Percentiles rank a stretch among this genome's conserved stretches.
These are phyloP conservation scores for Eruca vesicaria DNA, from an alignment of 441 rosid species.

Conservation along the genomic window DNA sequence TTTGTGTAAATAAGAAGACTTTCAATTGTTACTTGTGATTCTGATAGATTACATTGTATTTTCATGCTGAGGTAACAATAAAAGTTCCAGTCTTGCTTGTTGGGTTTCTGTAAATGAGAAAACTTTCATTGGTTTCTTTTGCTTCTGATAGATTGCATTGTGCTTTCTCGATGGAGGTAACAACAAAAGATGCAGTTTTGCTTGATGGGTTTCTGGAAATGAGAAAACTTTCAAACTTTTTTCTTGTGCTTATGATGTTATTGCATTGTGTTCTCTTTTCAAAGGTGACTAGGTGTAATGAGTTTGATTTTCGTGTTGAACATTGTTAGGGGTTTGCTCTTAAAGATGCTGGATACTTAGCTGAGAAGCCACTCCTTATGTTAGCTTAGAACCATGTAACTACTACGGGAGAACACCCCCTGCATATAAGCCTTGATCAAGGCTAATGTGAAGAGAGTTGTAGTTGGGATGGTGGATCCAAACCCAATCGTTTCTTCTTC, in stretches of 20 bases:
- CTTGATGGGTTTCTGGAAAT: background rate
- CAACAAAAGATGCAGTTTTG: background rate
- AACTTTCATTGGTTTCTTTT: background rate
- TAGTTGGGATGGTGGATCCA: constrained; percentile 91
- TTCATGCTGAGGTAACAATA: background rate
- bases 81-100: background rate
- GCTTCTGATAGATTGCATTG: background rate
- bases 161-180: background rate
- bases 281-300: background rate
- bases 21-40: too few species aligned
- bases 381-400: constrained; percentile 93
- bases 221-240: background rate
- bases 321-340: constrained; percentile 78
- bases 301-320: constrained; percentile 15
- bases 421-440: constrained; percentile 81
- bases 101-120: background rate
- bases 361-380: constrained; percentile 90
- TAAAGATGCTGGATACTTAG: constrained; percentile 74
- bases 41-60: too few species aligned
- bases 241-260: background rate
- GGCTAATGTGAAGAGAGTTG: constrained; percentile 89
- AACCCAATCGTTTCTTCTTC: constrained; percentile 85
- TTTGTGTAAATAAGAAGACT: background rate
- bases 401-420: constrained; percentile 93
- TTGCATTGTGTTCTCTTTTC: background rate